These are phyloP conservation scores for Pyrenophora teres DNA, from an alignment of 2,329 filamentous ascomycete species.

Conservation along the genomic window DNA sequence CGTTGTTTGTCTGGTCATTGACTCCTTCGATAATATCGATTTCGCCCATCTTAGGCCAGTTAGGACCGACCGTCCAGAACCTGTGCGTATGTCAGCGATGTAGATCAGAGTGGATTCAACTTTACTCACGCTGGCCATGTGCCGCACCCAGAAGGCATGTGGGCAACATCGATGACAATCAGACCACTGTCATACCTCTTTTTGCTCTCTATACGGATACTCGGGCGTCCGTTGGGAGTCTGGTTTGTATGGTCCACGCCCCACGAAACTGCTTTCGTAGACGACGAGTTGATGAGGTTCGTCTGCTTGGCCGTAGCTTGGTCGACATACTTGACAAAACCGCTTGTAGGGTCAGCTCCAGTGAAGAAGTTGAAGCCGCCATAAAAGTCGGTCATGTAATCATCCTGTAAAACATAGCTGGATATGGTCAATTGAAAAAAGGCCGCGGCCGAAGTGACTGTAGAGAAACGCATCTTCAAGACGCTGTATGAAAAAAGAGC, in stretches of 20 bases:
- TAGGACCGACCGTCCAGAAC: constrained; percentile 41
- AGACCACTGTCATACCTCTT: constrained; percentile 54
- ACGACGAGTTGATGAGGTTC: constrained; percentile 48
- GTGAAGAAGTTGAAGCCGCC: constrained; percentile 52
- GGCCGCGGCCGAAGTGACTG: constrained; percentile 41
- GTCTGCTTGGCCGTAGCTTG: constrained; percentile 44
- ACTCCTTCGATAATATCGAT: constrained; percentile 58
- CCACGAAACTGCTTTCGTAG: constrained; percentile 48
- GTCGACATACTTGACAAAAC: constrained; percentile 50
- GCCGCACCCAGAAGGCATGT: constrained; percentile 58
- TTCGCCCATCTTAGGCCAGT: constrained; percentile 49
- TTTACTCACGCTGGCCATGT: constrained; percentile 55
- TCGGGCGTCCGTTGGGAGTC: constrained; percentile 49
- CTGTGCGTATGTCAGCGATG: constrained; percentile 21
- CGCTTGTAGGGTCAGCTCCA: constrained; percentile 52
- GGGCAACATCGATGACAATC: constrained; percentile 56
- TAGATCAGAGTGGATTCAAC: background rate
- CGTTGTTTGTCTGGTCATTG: constrained; percentile 49
- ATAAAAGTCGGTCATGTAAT: constrained; percentile 53
- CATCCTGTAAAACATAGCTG: constrained; percentile 49
- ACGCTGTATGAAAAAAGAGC: constrained; percentile 25
- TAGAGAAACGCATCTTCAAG: constrained; percentile 45
- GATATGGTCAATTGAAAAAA: constrained; percentile 45
- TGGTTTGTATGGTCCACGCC: constrained; percentile 52
- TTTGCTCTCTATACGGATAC: constrained; percentile 55